These are phyloP conservation scores for Saturnispora quitensis DNA, from an alignment of 805 yeast species.

Conservation along the genomic window DNA sequence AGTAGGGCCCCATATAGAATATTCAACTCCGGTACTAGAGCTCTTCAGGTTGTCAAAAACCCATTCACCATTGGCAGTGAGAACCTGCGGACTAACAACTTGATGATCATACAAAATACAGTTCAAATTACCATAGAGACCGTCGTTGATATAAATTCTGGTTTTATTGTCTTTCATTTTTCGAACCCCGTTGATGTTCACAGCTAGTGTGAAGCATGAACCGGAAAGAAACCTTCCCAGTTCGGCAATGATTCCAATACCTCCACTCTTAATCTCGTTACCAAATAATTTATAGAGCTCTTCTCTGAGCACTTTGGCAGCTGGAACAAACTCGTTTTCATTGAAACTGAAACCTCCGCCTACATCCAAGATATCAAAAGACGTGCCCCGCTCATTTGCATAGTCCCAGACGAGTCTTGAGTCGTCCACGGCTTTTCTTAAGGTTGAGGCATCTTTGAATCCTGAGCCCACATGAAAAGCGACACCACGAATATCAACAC, in stretches of 20 bases:
- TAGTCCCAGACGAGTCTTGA: conserved; percentile 58
- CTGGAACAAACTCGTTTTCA: conserved; percentile 44
- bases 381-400: conserved; percentile 37
- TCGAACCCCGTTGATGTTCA: conserved; percentile 81
- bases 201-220: conserved; percentile 73
- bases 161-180: conserved; percentile 30
- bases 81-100: conserved; percentile 57
- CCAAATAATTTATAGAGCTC: conserved; percentile 59
- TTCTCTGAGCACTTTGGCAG: conserved; percentile 47
- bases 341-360: conserved; percentile 80
- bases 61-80: conserved; percentile 41
- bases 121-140: conserved; percentile 92
- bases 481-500: conserved; percentile 67
- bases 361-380: conserved; percentile 53
- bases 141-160: conserved; percentile 88
- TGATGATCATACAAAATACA: conserved; percentile 92
- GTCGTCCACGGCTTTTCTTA: conserved; percentile 63
- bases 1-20: conserved; percentile 96
- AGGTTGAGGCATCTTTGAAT: conserved; percentile 60
- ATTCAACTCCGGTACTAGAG: conserved; percentile 20
- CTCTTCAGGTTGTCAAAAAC: conserved; percentile 9
- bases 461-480: conserved; percentile 97
- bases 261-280: conserved; percentile 18
- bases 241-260: conserved; percentile 65
- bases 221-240: conserved; percentile 91